phyloP scores from a whole-genome alignment of 257 asterid species.

The Fraxinus excelsior region DNA sequence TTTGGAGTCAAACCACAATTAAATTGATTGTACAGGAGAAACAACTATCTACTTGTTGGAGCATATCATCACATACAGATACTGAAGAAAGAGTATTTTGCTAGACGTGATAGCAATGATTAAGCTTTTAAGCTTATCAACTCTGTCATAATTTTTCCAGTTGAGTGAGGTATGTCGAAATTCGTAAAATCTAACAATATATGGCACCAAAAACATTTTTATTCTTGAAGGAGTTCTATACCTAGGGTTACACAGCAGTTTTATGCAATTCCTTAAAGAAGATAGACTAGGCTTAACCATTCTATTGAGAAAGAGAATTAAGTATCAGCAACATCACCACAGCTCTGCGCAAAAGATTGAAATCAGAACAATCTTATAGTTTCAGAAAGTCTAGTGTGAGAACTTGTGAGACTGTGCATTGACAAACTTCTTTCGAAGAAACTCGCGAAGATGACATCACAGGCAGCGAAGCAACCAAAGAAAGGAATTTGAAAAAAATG shows the following conservation, averaged over 20 bases:
- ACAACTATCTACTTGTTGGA: background rate
- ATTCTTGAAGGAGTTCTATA: background rate
- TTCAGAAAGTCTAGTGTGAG: constrained; percentile 21
- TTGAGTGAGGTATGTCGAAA: background rate
- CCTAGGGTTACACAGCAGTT: background rate
- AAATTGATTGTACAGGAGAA: background rate
- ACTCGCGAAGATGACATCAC: constrained; percentile 17
- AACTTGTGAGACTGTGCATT: constrained; percentile 3
- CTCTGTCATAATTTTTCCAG: background rate
- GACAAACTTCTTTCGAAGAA: constrained; percentile 22
- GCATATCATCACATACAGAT: background rate
- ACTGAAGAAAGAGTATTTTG: background rate
- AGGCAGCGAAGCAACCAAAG: background rate
- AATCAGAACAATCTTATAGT: constrained; percentile 1
- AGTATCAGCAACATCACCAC: background rate
- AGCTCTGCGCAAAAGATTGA: background rate
- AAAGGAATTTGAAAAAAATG: constrained; percentile 2
- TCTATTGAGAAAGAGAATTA: background rate
- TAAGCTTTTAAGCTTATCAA: background rate
- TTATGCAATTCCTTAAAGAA: background rate
- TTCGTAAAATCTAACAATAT: background rate
- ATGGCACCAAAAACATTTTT: background rate
- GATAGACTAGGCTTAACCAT: background rate
- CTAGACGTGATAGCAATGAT: background rate
- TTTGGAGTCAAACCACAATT: background rate